These are phyloP conservation scores for Paecilomyces niveus DNA, from an alignment of 2,329 filamentous ascomycete species.

Conservation along the genomic window DNA sequence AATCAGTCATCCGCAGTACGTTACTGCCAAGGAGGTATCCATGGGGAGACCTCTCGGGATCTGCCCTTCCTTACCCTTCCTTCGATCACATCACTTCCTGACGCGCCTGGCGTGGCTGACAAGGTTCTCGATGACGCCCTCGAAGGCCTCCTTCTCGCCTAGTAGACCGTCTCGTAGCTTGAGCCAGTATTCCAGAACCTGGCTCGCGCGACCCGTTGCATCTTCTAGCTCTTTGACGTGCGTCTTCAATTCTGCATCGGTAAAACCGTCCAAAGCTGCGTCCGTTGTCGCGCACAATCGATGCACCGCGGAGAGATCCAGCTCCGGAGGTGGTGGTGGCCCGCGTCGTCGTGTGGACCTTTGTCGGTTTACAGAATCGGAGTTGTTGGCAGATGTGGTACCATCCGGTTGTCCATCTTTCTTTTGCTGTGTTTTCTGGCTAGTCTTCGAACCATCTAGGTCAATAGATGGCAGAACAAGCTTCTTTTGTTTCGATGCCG, in stretches of 20 bases:
- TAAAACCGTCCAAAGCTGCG: slow-evolving; percentile 72
- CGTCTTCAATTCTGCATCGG: slow-evolving; percentile 63
- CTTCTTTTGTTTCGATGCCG: slow-evolving; percentile 96
- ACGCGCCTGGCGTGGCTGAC: slow-evolving; percentile 86
- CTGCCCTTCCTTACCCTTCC: neutral
- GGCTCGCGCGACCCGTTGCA: slow-evolving; percentile 63
- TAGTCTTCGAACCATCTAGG: slow-evolving; percentile 46
- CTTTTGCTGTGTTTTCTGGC: slow-evolving; percentile 39
- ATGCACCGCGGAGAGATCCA: slow-evolving; percentile 72
- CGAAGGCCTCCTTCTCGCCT: slow-evolving; percentile 86
- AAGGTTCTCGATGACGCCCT: slow-evolving; percentile 93
- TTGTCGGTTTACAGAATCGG: slow-evolving; percentile 23
- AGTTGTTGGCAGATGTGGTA: slow-evolving; percentile 16
- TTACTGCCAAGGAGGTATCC: neutral
- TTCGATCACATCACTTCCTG: slow-evolving; percentile 52
- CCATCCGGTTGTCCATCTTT: slow-evolving; percentile 20
- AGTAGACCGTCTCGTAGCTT: slow-evolving; percentile 78
- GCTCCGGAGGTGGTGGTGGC: slow-evolving; percentile 61
- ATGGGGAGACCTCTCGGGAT: too few relatives aligned
- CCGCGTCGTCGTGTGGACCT: slow-evolving; percentile 32
- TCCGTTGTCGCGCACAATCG: slow-evolving; percentile 78
- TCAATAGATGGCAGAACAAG: slow-evolving; percentile 79
- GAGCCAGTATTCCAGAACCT: slow-evolving; percentile 82
- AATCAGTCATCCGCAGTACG: neutral
- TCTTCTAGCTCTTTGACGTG: slow-evolving; percentile 65